Base-by-base conservation (phyloP, 2,329 filamentous ascomycete genomes). In the Aspergillus sp. region DNA sequence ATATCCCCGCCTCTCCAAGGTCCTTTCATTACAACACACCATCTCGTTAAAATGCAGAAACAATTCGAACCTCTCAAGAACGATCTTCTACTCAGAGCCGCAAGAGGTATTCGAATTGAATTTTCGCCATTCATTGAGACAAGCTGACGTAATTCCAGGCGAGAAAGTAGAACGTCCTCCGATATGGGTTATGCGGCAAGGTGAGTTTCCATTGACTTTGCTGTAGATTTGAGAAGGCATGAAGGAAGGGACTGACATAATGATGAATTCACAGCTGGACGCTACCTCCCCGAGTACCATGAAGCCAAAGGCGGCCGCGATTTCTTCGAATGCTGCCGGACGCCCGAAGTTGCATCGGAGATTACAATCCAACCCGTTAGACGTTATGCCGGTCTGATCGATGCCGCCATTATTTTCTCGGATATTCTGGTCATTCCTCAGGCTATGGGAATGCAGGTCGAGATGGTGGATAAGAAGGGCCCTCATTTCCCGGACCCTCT, bases 101-200 rank as follows among this genome's bases (percentile, higher is more conserved):
- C 93, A 57, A 82, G 86, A 79, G 93, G 90, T 94, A 73, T 44
- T 46, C 47, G 32, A 42, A n/a, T 41, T 10, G 7, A 13, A 17
- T 35, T 49, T 30, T 7, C 17, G 12, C n/a, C 37, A 35, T 5
- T 22, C 4, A 17, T 41, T 32, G 17, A 39, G 19, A 20, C 17
- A 39, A 39, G 37, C 49, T 58, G 56, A 61, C 52, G 48, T 47
- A 46, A 56, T 58, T 56, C 46, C 63, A 94, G 90, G 91, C 68
- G 80, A 96, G 73, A 84, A 84, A 67, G 88, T 97, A 57, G 90
- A 96, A 72, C 84, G 93, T 55, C 87, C 93, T 52, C 93, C 93
- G 49, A 88, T 94, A 77, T 98, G 93, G 93, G 90, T 98, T 67
- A 98, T 98, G 93, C 87, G 93, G 72, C 93, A 98, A 83, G 90